Percentiles rank a stretch among this genome's conserved stretches.
Conservation (phyloP, 2,329 filamentous ascomycete species). For the Alternaria sp. region DNA sequence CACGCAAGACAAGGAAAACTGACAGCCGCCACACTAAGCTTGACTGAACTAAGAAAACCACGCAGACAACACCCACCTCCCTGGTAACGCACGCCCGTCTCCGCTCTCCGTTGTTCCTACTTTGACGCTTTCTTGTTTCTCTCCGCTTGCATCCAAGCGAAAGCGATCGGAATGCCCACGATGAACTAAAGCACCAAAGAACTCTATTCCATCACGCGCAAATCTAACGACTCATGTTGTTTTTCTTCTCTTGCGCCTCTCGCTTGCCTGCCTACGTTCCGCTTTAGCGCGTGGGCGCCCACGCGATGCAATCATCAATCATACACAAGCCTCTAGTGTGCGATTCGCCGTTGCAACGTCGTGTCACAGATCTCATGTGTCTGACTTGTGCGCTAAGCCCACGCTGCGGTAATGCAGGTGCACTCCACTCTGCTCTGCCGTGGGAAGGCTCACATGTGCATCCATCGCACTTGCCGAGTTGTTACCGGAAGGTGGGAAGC, state of each 20-base stretch:
- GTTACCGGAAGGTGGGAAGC: not conserved
- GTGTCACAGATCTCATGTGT: not conserved
- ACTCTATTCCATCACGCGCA: not conserved
- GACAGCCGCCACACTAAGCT: not conserved
- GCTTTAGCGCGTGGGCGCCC: not conserved
- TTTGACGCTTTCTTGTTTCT: not conserved
- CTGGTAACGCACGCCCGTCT: not conserved
- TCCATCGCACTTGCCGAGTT: not conserved
- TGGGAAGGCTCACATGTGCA: not conserved
- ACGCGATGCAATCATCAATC: not conserved
- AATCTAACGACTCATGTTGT: not conserved
- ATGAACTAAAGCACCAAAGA: not conserved
- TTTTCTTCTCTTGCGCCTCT: not conserved
- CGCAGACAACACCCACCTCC: not conserved
- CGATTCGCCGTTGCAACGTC: not conserved
- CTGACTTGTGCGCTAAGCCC: not conserved
- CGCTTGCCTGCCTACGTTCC: not conserved
- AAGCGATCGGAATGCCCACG: not conserved
- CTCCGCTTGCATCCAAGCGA: not conserved
- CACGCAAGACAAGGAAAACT: not conserved
- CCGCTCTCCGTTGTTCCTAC: not conserved
- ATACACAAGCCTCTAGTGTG: not conserved
- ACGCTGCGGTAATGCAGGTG: not conserved
- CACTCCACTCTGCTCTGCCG: not conserved
- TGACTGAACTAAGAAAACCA: not conserved